Conservation (phyloP, 805 yeast genomes). For the Clavispora phyllophila region DNA sequence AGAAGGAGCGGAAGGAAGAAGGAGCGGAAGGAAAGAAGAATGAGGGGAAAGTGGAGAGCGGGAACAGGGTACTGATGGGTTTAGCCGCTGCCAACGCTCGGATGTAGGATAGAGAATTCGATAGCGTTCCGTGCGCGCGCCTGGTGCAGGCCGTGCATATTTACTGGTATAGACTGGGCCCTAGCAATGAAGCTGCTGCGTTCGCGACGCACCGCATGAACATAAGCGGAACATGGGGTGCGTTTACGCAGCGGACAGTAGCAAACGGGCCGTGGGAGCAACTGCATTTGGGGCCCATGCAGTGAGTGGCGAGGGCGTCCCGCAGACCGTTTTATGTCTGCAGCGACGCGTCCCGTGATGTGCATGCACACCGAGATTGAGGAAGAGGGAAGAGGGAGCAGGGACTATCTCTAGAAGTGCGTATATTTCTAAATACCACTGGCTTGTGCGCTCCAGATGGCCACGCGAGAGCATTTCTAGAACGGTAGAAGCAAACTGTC, state of each 20-base stretch:
- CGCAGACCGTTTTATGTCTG: neutral
- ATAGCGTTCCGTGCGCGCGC: slow-evolving; percentile 7
- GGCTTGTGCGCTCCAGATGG: too few species aligned
- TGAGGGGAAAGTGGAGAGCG: neutral
- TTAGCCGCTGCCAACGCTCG: neutral
- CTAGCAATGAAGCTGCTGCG: neutral
- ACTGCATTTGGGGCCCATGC: too few species aligned
- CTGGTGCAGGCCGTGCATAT: neutral
- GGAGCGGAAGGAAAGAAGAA: neutral
- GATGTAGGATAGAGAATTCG: slow-evolving; percentile 8
- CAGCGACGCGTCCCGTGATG: neutral
- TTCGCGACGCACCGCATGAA: neutral
- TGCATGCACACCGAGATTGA: too few species aligned
- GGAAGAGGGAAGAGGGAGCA: too few species aligned
- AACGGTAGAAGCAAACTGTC: too few species aligned
- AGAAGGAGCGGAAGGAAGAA: neutral
- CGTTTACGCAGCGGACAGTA: too few species aligned
- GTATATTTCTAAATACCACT: too few species aligned
- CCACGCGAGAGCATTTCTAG: too few species aligned
- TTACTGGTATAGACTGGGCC: neutral
- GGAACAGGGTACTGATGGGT: neutral
- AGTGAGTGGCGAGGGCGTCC: too few species aligned
- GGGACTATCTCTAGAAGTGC: too few species aligned
- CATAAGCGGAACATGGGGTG: too few species aligned
- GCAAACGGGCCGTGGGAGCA: too few species aligned